A percentile compares a stretch with the other conserved stretches of the same genome.
Conservation (phyloP, 495 filamentous ascomycete genomes). For the Pyrenopolyporus hunteri region DNA sequence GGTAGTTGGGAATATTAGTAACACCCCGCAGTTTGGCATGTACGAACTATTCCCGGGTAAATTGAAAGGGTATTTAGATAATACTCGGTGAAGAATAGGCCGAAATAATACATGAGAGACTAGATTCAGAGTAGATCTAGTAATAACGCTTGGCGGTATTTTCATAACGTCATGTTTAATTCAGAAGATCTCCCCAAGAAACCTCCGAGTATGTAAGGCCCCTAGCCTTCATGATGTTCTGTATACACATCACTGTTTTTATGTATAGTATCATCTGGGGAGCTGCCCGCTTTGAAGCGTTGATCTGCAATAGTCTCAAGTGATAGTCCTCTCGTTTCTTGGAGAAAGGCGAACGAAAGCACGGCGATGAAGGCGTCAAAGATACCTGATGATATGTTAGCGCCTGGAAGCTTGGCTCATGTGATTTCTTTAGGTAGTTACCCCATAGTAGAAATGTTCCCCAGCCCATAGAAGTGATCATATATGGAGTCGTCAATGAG, state of each 20-base stretch:
- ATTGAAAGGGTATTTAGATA: conserved; percentile 15
- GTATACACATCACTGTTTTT: conserved; percentile 3
- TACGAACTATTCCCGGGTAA: conserved; percentile 21
- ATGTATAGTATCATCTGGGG: background rate
- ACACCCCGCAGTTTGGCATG: conserved; percentile 24
- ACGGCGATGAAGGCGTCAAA: conserved; percentile 36
- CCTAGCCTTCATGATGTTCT: conserved; percentile 18
- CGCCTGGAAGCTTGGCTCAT: background rate
- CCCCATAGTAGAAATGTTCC: conserved; percentile 58
- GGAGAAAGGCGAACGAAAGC: conserved; percentile 29
- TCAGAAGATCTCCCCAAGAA: background rate
- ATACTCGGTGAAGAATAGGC: conserved; percentile 7
- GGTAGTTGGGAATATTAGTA: background rate
- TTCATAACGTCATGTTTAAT: too few species aligned
- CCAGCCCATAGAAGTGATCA: conserved; percentile 55
- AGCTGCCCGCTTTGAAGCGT: conserved; percentile 20
- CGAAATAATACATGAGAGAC: background rate
- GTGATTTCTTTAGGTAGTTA: conserved; percentile 2
- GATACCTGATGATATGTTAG: conserved; percentile 20
- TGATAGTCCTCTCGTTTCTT: conserved; percentile 41
- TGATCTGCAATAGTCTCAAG: conserved; percentile 37
- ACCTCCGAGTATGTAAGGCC: background rate
- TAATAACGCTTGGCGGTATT: background rate
- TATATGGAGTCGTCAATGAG: conserved; percentile 57
- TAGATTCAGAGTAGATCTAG: background rate